Conservation (phyloP, 441 rosid genomes). For the Pelargonium cotyledonis region DNA sequence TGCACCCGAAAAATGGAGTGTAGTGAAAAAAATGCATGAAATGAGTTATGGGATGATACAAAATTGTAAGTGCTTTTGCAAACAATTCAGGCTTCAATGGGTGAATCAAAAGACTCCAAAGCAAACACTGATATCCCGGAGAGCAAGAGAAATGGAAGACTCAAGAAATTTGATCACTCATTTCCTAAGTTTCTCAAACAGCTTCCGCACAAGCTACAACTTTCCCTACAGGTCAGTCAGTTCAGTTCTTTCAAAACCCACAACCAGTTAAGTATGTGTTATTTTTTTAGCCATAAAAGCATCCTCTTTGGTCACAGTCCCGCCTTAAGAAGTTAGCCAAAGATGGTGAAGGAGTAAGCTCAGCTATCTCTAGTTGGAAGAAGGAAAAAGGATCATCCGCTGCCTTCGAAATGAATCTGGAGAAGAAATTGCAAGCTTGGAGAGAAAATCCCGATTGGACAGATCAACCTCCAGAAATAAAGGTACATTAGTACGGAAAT, state of each 20-base stretch:
- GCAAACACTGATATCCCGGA: conserved; percentile 20
- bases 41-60: not conserved
- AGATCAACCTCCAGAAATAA: conserved; percentile 51
- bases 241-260: not conserved
- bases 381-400: conserved; percentile 26
- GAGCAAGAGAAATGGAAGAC: conserved; percentile 29
- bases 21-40: not conserved
- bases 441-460: conserved; percentile 65
- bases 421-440: conserved; percentile 69
- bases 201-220: conserved; percentile 52
- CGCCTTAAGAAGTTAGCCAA: conserved; percentile 35
- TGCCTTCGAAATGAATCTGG: conserved; percentile 38
- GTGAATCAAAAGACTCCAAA: conserved; percentile 23
- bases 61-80: conserved; percentile 2
- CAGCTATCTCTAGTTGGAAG: conserved; percentile 15
- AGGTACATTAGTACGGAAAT: conserved; percentile 33
- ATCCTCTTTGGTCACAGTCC: conserved; percentile 26
- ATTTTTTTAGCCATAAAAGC: not conserved
- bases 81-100: conserved; percentile 28
- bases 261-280: not conserved
- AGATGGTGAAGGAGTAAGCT: conserved; percentile 21
- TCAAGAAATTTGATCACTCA: conserved; percentile 49
- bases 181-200: conserved; percentile 41
- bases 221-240: conserved; percentile 47
- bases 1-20: not conserved